Evolutionary conservation across 2,329 filamentous ascomycete species (phyloP).

Genomic region (Alternaria sp.): DNA sequence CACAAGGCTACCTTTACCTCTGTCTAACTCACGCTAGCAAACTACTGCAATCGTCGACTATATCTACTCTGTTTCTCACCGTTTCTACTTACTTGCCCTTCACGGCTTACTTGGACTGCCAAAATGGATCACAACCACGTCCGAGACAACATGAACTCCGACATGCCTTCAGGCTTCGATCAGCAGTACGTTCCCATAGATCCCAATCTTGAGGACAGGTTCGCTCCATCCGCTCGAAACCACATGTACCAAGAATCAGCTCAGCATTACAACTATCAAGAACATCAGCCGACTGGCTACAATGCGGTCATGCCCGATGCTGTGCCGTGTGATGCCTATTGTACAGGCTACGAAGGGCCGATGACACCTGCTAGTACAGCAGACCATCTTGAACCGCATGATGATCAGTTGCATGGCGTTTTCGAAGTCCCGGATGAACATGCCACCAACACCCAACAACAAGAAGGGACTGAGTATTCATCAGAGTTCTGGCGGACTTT

Average conservation of each 20-base stretch:
- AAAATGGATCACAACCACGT: conserved; percentile 2
- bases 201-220: not conserved
- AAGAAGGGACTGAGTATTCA: not conserved
- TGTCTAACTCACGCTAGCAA: not conserved
- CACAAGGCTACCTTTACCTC: conserved; percentile 1
- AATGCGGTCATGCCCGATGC: not conserved
- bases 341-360: not conserved
- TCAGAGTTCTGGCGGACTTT: not conserved
- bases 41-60: conserved; percentile 1
- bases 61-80: not conserved
- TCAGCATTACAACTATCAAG: not conserved
- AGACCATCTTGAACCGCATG: not conserved
- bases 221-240: not conserved
- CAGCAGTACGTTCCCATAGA: not conserved
- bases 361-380: not conserved
- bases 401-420: not conserved
- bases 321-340: not conserved
- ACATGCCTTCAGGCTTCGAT: not conserved
- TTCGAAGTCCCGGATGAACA: not conserved
- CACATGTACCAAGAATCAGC: not conserved
- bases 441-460: not conserved
- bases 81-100: not conserved
- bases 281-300: not conserved
- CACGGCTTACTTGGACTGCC: not conserved
- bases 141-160: not conserved